phyloP scores from a whole-genome alignment of 164 flowering plant genomes.

The Hamamelis virginiana region DNA sequence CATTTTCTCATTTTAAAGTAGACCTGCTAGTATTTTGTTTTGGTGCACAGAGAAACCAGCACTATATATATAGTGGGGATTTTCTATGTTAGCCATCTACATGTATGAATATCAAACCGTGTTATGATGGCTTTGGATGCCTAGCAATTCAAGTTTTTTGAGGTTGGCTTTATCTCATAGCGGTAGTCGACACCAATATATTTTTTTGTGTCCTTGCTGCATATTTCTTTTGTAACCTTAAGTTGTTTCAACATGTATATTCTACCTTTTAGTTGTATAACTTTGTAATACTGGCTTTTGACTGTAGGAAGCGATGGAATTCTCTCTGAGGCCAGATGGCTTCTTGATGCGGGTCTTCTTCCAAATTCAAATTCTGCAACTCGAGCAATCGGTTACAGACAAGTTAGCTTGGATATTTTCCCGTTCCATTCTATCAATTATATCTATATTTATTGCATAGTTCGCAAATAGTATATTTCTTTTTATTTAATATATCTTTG shows the following conservation, averaged over 20 bases:
- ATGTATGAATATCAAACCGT: too few relatives aligned
- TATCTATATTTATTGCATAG: neutral
- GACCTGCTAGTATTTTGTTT: too few relatives aligned
- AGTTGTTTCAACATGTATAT: neutral
- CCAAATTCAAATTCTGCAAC: slow-evolving; percentile 93
- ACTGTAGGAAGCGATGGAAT: slow-evolving; percentile 66
- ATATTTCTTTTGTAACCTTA: too few relatives aligned
- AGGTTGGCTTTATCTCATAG: too few relatives aligned
- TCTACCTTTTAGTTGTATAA: neutral
- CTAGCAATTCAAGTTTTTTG: too few relatives aligned
- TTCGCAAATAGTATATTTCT: neutral
- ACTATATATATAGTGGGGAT: too few relatives aligned
- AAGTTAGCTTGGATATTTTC: slow-evolving; percentile 37
- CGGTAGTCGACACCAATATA: too few relatives aligned
- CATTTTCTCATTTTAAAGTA: too few relatives aligned
- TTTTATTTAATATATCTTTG: neutral
- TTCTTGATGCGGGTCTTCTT: slow-evolving; percentile 84
- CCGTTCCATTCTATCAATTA: neutral
- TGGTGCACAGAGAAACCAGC: too few relatives aligned
- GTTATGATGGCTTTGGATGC: too few relatives aligned
- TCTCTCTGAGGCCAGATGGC: slow-evolving; percentile 73
- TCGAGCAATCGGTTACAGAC: slow-evolving; percentile 94
- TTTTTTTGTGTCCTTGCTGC: too few relatives aligned
- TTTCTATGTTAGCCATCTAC: too few relatives aligned
- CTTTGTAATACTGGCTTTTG: neutral